Conservation (phyloP, 495 filamentous ascomycete species). For the Opeltia flavorubescens region DNA sequence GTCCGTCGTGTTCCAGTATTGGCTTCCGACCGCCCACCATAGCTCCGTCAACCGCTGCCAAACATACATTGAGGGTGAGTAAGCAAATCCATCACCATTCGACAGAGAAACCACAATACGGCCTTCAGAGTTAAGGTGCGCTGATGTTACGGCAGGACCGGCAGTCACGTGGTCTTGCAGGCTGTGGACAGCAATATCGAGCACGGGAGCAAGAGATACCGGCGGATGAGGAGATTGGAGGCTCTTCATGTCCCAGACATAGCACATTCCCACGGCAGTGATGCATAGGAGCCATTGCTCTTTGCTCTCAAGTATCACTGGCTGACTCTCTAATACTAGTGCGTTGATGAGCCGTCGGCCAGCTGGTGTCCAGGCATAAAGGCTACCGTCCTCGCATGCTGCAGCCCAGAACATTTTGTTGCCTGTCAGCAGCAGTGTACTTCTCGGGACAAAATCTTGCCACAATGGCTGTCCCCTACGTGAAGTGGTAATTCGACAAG, state of each 20-base stretch:
- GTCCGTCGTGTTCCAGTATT: constrained; percentile 97
- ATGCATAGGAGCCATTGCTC: constrained; percentile 83
- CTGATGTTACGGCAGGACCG: constrained; percentile 72
- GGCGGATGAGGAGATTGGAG: constrained; percentile 77
- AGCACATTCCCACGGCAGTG: constrained; percentile 73
- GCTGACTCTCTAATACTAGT: constrained; percentile 77
- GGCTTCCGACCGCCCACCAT: constrained; percentile 96
- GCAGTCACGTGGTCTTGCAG: constrained; percentile 53
- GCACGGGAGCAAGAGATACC: constrained; percentile 73
- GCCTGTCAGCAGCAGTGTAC: constrained; percentile 74
- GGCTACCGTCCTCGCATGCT: constrained; percentile 82
- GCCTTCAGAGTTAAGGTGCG: constrained; percentile 76
- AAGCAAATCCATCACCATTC: constrained; percentile 87
- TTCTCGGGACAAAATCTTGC: constrained; percentile 81
- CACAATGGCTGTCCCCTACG: constrained; percentile 77
- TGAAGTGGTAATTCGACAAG: constrained; percentile 64
- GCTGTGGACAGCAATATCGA: constrained; percentile 70
- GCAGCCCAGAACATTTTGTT: constrained; percentile 84
- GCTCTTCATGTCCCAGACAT: constrained; percentile 89
- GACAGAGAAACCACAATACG: constrained; percentile 70
- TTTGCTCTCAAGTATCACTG: constrained; percentile 81
- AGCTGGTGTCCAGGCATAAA: constrained; percentile 92
- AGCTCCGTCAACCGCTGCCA: constrained; percentile 91
- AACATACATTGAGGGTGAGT: constrained; percentile 65
- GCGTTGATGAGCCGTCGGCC: constrained; percentile 74